Conservation (phyloP, 495 filamentous ascomycete genomes). For the Clavariopsis aquatica region DNA sequence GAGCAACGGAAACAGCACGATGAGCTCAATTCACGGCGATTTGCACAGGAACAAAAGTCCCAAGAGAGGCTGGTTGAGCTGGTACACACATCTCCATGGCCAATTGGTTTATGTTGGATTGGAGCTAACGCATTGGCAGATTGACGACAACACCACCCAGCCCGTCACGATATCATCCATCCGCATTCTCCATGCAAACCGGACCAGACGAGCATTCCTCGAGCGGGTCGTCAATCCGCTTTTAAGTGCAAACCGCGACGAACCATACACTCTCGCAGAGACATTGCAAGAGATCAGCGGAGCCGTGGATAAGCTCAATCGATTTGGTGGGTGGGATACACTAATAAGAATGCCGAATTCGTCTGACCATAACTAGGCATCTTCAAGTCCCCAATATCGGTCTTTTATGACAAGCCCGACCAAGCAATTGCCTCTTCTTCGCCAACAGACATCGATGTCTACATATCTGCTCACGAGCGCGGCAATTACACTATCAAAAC, state of each 20-base stretch:
- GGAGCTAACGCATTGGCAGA: constrained; percentile 49
- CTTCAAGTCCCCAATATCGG: constrained; percentile 77
- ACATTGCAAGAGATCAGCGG: constrained; percentile 68
- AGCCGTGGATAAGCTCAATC: constrained; percentile 70
- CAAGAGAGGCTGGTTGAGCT: constrained; percentile 63
- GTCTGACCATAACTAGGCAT: constrained; percentile 59
- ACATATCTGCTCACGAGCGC: constrained; percentile 74
- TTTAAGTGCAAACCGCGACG: constrained; percentile 64
- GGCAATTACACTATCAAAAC: constrained; percentile 80
- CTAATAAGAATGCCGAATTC: not conserved
- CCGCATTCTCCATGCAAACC: constrained; percentile 71
- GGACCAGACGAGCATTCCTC: constrained; percentile 79
- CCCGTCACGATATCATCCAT: constrained; percentile 80
- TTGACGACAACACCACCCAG: constrained; percentile 75
- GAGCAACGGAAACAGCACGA: constrained; percentile 62
- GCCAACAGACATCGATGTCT: constrained; percentile 75
- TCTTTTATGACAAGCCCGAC: constrained; percentile 73
- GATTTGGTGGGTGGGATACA: constrained; percentile 62
- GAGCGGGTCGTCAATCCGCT: constrained; percentile 75
- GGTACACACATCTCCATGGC: constrained; percentile 39
- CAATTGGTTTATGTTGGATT: not conserved
- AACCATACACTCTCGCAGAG: constrained; percentile 72
- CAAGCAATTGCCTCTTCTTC: constrained; percentile 58
- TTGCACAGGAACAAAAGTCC: constrained; percentile 65
- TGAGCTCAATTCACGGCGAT: constrained; percentile 62